Base-by-base conservation (phyloP, 2,329 filamentous ascomycete species). In the Fusarium sp. region DNA sequence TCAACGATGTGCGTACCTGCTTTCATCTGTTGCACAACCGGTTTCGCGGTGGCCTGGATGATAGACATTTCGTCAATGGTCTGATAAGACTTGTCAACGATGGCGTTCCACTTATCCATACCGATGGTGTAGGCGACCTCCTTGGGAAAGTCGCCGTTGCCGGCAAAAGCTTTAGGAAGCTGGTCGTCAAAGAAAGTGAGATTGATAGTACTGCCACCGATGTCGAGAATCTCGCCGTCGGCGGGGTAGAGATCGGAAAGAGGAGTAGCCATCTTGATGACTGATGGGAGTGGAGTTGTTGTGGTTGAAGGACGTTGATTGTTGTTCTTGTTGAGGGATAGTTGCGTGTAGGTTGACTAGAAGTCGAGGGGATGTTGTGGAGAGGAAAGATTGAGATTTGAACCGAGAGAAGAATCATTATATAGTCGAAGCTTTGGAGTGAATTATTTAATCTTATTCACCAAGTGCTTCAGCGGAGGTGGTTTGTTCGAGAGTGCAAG, bases 141-240 rank as follows among this genome's bases (percentile, higher is more conserved):
- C 62, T 75, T 75, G 1, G 73, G 73, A 45, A 75, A 73, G n/a
- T 70, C 69, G 2, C 47, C 70, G 26, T 69, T 13, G 6, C 53
- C n/a, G 9, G 8, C 17, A 22, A 74, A 72, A 5, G 72, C 72
- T 43, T 56, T 52, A 13, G 57, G 55, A 1, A 74, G 60, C 4
- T 74, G 72, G 2, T 63, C 19, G 7, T 69, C 50, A 0, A 73
- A 59, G 2, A 53, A 62, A 2, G 53, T 65, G 22, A 53, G 13
- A 49, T 51, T 40, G 22, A 73, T 54, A 7, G 24, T 19, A 5
- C 57, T 63, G 0, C 72, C 71, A 36, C 72, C 72, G 2, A 74
- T 72, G 61, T 74, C 72, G 49, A 73, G 50, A 36, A 73, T 39
- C 49, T 61, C 22, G 0, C 39, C 3, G 10, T 65, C 61, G 1